Evolutionary conservation across 148 eudicot species (phyloP).

Genomic region (Rhododendron williamsianum): DNA sequence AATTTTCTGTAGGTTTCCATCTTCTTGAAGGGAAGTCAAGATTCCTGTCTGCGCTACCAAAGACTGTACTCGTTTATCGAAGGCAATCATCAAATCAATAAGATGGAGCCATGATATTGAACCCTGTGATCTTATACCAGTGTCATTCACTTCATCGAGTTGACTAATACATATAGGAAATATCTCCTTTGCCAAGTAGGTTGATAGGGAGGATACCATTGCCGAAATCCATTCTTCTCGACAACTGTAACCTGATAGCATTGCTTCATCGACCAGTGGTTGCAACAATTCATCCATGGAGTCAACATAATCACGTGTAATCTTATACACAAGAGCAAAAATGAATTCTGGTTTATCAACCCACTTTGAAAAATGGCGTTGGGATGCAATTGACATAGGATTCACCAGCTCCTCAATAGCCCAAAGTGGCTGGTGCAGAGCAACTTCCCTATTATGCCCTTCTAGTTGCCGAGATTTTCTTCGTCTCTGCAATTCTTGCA

Average conservation of each 20-base stretch:
- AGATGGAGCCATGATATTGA: slow-evolving; percentile 74
- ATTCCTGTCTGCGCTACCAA: slow-evolving; percentile 61
- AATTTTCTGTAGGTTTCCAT: slow-evolving; percentile 50
- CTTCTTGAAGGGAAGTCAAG: slow-evolving; percentile 48
- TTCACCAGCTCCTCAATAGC: slow-evolving; percentile 90
- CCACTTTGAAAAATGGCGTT: slow-evolving; percentile 87
- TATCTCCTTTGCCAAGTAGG: slow-evolving; percentile 82
- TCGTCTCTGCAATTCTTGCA: slow-evolving; percentile 72
- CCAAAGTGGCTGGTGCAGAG: slow-evolving; percentile 87
- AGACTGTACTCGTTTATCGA: slow-evolving; percentile 69
- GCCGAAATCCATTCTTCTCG: slow-evolving; percentile 97
- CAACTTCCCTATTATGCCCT: slow-evolving; percentile 46
- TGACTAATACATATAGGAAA: slow-evolving; percentile 58
- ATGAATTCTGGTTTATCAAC: slow-evolving; percentile 79
- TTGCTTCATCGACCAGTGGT: slow-evolving; percentile 93
- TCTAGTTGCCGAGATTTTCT: slow-evolving; percentile 83
- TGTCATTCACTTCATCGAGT: slow-evolving; percentile 48
- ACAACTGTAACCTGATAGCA: slow-evolving; percentile 86
- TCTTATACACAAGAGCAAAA: slow-evolving; percentile 86
- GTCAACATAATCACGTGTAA: slow-evolving; percentile 77
- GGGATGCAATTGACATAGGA: slow-evolving; percentile 67
- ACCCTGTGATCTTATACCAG: slow-evolving; percentile 42
- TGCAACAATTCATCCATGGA: slow-evolving; percentile 87
- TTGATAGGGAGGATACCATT: slow-evolving; percentile 70
- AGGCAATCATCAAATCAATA: slow-evolving; percentile 79